phyloP scores from a whole-genome alignment of 2,329 filamentous ascomycete genomes.

The Tolypocladium album region DNA sequence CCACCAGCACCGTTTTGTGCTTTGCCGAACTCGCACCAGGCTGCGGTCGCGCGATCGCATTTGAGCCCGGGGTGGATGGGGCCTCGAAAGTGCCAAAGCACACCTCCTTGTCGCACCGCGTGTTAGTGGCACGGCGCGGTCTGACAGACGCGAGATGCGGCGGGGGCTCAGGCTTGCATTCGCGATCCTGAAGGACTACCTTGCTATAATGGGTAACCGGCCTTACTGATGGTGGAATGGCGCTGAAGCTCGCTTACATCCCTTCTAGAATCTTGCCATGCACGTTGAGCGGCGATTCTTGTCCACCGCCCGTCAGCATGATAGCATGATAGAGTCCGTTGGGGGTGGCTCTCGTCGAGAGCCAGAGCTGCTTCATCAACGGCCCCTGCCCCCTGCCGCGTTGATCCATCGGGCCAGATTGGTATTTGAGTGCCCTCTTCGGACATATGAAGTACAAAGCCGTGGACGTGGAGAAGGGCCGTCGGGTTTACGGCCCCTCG shows the following conservation, averaged over 20 bases:
- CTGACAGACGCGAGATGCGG: not conserved
- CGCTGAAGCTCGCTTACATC: not conserved
- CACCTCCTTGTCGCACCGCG: not conserved
- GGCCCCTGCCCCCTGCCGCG: not conserved
- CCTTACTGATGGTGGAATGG: not conserved
- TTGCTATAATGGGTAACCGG: not conserved
- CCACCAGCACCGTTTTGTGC: not conserved
- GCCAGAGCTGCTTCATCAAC: not conserved
- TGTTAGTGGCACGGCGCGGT: not conserved
- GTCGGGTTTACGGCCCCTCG: not conserved
- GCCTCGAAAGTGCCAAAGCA: not conserved
- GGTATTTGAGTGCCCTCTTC: no score
- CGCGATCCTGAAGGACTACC: not conserved
- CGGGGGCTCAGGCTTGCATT: not conserved
- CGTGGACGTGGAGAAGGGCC: not conserved
- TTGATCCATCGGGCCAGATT: not conserved
- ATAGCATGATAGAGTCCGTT: not conserved
- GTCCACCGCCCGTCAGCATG: not conserved
- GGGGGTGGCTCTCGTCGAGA: not conserved
- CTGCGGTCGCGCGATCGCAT: not conserved
- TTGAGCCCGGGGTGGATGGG: not conserved
- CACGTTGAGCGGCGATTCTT: not conserved
- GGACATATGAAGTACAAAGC: no score
- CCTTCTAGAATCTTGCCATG: not conserved
- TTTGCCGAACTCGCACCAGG: not conserved